Conservation (phyloP, 305 asterid species). For the Solanum aculeatissimum region DNA sequence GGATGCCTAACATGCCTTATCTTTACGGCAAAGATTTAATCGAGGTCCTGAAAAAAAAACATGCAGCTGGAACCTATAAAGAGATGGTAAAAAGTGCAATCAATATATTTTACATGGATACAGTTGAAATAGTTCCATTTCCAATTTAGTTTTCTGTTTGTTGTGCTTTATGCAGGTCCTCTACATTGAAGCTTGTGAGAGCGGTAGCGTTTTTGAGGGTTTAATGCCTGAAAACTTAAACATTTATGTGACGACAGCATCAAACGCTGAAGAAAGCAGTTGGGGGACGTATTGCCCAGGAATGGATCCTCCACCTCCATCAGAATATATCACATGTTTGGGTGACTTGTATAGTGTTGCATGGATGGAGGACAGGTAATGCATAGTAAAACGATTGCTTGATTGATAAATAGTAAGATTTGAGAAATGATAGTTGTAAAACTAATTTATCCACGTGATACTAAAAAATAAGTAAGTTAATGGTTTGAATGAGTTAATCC, state of each 20-base stretch:
- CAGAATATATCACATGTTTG: conserved; percentile 61
- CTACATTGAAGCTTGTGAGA: conserved; percentile 84
- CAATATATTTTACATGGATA: neutral
- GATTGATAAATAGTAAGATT: neutral
- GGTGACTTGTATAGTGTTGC: conserved; percentile 90
- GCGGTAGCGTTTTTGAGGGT: conserved; percentile 84
- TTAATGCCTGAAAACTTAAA: conserved; percentile 61
- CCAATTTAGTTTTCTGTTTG: neutral
- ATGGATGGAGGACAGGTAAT: conserved; percentile 97
- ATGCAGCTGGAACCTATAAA: conserved; percentile 51
- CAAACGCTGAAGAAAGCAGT: conserved; percentile 80
- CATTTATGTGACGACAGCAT: conserved; percentile 77
- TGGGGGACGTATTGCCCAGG: conserved; percentile 85
- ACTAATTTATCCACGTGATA: neutral
- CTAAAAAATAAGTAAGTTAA: neutral
- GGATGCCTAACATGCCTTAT: conserved; percentile 68
- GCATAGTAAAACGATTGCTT: neutral
- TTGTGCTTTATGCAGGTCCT: conserved; percentile 37
- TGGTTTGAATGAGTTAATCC: neutral
- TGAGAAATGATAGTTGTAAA: neutral
- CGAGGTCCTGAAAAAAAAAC: conserved; percentile 65
- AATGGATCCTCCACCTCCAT: conserved; percentile 56
- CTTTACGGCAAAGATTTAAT: conserved; percentile 66
- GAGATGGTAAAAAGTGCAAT: conserved; percentile 48
- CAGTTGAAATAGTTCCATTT: neutral